Percentiles rank a stretch among this genome's conserved stretches.
Evolutionary conservation across 768 basidiomycete species (phyloP).

Genomic region (Pilatotrama ljubarskyi): DNA sequence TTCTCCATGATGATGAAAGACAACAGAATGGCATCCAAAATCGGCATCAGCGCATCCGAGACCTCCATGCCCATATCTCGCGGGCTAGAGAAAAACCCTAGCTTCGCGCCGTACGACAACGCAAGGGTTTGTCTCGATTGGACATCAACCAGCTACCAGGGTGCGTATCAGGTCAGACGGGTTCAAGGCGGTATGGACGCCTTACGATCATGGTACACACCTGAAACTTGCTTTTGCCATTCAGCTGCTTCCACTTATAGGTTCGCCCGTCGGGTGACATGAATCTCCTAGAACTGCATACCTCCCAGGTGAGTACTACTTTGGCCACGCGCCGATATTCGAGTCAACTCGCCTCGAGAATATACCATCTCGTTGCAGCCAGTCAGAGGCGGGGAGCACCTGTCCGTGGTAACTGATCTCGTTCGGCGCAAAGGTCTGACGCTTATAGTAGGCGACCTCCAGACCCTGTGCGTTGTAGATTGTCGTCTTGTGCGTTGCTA

Average conservation of each 20-base stretch:
- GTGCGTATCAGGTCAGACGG: too few relatives aligned
- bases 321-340: not conserved
- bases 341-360: not conserved
- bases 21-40: not conserved
- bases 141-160: too few relatives aligned
- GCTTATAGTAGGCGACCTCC: not conserved
- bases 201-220: not conserved
- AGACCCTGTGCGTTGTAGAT: not conserved
- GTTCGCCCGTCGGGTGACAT: not conserved
- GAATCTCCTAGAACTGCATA: not conserved
- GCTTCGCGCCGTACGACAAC: too few relatives aligned
- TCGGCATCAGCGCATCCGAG: not conserved
- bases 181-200: too few relatives aligned
- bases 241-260: constrained; percentile 1
- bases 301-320: not conserved
- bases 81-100: too few relatives aligned
- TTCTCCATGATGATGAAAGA: constrained; percentile 1
- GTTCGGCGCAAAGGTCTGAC: not conserved
- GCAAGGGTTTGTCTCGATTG: too few relatives aligned
- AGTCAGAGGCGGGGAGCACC: not conserved
- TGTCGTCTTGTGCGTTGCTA: not conserved
- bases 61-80: not conserved
- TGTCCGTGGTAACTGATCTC: not conserved
- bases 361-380: not conserved
- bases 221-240: not conserved